Evolutionary conservation across 139 green algal species (phyloP).

Genomic region (Zygnema circumcarinatum): DNA sequence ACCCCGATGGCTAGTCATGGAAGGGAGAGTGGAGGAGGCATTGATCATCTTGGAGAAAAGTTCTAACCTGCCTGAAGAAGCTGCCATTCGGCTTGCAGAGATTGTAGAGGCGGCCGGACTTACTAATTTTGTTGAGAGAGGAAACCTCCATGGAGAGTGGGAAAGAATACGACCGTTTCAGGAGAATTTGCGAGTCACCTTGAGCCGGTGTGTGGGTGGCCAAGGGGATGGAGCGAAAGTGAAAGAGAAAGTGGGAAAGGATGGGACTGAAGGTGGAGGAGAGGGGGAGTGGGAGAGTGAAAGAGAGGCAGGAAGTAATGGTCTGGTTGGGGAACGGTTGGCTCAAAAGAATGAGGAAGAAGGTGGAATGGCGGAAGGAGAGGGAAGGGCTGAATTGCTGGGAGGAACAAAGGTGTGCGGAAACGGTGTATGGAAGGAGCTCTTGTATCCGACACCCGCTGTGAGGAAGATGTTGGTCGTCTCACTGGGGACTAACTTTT

Average conservation of each 20-base stretch:
- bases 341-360: neutral
- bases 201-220: neutral
- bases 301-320: neutral
- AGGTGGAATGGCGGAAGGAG: neutral
- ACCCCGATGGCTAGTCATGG: slow-evolving; percentile 56
- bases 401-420: neutral
- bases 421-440: slow-evolving; percentile 42
- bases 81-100: slow-evolving; percentile 23
- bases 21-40: slow-evolving; percentile 35
- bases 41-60: slow-evolving; percentile 33
- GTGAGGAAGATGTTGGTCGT: slow-evolving; percentile 55
- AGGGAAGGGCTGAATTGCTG: neutral
- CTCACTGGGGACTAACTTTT: slow-evolving; percentile 58
- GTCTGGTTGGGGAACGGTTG: neutral
- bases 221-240: neutral
- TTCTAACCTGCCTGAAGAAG: slow-evolving; percentile 34
- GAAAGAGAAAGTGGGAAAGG: neutral
- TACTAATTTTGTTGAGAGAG: neutral
- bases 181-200: neutral
- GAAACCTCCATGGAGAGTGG: neutral
- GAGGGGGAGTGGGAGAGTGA: neutral
- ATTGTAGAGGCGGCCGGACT: slow-evolving; percentile 44
- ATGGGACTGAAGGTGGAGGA: neutral
- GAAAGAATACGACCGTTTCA: neutral
- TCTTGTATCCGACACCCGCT: slow-evolving; percentile 30